Conservation (phyloP, 371 early-diverging fungal genomes). For the Rhizopus stolonifer region DNA sequence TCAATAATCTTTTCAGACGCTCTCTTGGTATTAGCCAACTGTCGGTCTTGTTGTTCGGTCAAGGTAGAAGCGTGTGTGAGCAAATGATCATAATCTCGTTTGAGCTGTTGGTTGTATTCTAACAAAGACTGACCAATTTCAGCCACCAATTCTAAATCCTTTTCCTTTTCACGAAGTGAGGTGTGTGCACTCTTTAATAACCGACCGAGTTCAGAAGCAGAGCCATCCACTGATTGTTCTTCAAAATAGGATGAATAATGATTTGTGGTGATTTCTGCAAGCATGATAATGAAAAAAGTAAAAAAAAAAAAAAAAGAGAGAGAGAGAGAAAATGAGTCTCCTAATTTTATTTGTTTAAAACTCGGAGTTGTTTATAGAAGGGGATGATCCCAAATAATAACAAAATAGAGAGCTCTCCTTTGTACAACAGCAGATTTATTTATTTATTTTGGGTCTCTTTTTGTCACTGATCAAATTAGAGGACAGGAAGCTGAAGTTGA, state of each 20-base stretch:
- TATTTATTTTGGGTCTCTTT: background rate
- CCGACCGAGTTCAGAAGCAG: conserved; percentile 33
- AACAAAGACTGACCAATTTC: conserved; percentile 59
- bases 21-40: conserved; percentile 27
- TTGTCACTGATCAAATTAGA: too few relatives aligned
- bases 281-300: conserved; percentile 18
- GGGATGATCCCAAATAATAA: too few relatives aligned
- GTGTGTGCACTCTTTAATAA: conserved; percentile 41
- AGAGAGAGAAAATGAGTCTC: too few relatives aligned
- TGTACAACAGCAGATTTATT: background rate
- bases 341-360: too few relatives aligned
- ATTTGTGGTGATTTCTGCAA: conserved; percentile 16
- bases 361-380: too few relatives aligned
- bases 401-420: too few relatives aligned
- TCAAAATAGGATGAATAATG: conserved; percentile 4
- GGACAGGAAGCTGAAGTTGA: background rate
- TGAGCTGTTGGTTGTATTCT: conserved; percentile 51
- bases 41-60: conserved; percentile 21
- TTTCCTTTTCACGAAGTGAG: conserved; percentile 39
- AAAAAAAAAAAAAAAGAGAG: background rate
- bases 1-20: conserved; percentile 40
- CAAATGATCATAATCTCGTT: conserved; percentile 50
- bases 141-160: conserved; percentile 54
- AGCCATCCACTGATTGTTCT: too few relatives aligned
- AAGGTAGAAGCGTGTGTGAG: conserved; percentile 31